These are phyloP conservation scores for Paecilomyces variotii DNA, from an alignment of 2,329 filamentous ascomycete genomes.

Conservation along the genomic window DNA sequence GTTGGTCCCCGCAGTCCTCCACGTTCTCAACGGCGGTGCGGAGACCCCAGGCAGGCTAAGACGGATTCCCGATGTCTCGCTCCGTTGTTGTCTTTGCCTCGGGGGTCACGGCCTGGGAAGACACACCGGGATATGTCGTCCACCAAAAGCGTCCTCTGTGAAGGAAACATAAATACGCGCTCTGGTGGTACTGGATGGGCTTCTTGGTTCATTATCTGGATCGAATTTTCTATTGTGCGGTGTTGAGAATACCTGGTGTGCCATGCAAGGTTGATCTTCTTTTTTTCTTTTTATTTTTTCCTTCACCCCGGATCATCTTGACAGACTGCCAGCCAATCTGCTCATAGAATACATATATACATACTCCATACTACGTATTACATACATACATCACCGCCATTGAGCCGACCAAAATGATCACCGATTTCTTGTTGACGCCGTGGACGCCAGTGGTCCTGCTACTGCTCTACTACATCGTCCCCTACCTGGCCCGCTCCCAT, in stretches of 20 bases:
- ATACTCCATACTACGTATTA: too few relatives aligned
- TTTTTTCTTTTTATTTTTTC: not conserved
- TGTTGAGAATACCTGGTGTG: not conserved
- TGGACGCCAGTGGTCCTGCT: constrained; percentile 42
- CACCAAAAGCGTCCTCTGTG: not conserved
- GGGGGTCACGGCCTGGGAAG: constrained; percentile 7
- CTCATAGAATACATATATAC: too few relatives aligned
- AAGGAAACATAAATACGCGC: not conserved
- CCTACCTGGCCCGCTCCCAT: constrained; percentile 49
- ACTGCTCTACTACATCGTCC: constrained; percentile 49
- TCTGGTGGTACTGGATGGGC: not conserved
- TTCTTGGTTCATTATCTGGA: not conserved
- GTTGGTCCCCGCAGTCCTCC: not conserved
- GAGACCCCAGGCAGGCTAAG: not conserved
- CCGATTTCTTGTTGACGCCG: constrained; percentile 22
- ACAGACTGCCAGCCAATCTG: not conserved
- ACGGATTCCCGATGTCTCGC: constrained; percentile 13
- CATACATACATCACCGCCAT: not conserved
- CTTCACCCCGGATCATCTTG: not conserved
- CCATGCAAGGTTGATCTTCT: not conserved
- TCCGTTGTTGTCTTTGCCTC: constrained; percentile 16
- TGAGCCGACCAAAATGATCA: constrained; percentile 16
- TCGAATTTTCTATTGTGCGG: not conserved
- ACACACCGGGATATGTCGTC: not conserved
- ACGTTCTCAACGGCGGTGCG: not conserved